phyloP scores from a whole-genome alignment of 1,284 basidiomycete species.

The Ganoderma lucidum region DNA sequence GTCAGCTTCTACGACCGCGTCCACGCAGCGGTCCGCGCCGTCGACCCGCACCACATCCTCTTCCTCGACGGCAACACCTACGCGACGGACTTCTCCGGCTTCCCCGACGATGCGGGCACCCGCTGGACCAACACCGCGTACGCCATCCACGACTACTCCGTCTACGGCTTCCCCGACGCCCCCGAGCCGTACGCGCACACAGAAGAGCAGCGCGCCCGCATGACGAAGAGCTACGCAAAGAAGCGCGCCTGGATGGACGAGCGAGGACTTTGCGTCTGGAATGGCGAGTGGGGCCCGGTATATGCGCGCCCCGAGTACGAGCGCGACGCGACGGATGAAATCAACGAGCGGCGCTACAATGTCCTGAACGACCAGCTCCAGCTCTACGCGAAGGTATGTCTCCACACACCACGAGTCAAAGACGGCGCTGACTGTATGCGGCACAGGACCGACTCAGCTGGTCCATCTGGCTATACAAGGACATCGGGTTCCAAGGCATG shows the following conservation, averaged over 20 bases:
- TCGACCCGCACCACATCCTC: constrained; percentile 73
- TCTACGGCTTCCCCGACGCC: constrained; percentile 75
- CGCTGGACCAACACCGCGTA: constrained; percentile 75
- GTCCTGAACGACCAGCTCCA: constrained; percentile 58
- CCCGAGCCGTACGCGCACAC: constrained; percentile 64
- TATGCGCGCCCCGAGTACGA: constrained; percentile 68
- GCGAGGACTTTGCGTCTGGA: constrained; percentile 74
- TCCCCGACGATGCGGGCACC: constrained; percentile 59
- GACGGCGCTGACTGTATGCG: constrained; percentile 7
- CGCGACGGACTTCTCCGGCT: constrained; percentile 77
- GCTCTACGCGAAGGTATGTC: constrained; percentile 50
- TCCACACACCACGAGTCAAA: neutral
- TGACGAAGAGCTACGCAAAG: constrained; percentile 66
- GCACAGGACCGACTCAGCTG: constrained; percentile 59
- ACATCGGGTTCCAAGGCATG: constrained; percentile 89
- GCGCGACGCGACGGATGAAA: constrained; percentile 62
- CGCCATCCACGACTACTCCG: constrained; percentile 79
- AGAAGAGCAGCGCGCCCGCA: constrained; percentile 58
- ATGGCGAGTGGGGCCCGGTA: constrained; percentile 80
- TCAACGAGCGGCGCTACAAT: constrained; percentile 71
- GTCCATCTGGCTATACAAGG: constrained; percentile 90
- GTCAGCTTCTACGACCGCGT: constrained; percentile 70
- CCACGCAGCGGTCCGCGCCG: constrained; percentile 66
- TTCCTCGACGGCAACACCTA: constrained; percentile 81
- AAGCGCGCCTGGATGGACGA: constrained; percentile 77